Base-by-base conservation (phyloP, 2,329 filamentous ascomycete genomes). In the Trichocomaceae sp. region DNA sequence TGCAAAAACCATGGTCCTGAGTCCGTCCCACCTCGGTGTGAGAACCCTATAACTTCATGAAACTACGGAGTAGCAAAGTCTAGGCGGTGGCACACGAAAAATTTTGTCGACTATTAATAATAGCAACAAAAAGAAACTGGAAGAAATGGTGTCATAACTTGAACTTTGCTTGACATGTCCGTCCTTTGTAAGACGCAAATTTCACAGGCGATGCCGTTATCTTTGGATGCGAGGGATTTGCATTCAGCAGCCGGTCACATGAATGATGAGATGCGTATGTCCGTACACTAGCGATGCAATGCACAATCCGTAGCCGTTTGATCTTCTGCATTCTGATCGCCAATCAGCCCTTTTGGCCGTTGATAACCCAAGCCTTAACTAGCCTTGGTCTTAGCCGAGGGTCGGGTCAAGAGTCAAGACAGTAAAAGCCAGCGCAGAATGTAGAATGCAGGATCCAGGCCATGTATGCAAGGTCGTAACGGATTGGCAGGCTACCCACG, bases 111-210 rank as follows among this genome's bases (percentile, higher is more conserved):
- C 10, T 29, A 10, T 29, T 35, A 35, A 13, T 35, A 35, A 35
- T 15, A 13, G 3, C 3, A 35, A 5, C 29, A 13, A 35, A 35
- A 5, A 13, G 37, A 42, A 26, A 50, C 42, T 42, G 15, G 20
- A 23, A 22, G 37, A n/a, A 26, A 50, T 44, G 39, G 48, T 26
- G 26, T 50, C 48, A 44, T 44, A 37, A 33, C 48, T 44, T 50
- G 37, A 22, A 37, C 12, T 17, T 37, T 37, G 35, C 15, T n/a
- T n/a, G n/a, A n/a, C 10, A 15, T 37, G 48, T n/a, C n/a, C n/a
- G n/a, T n/a, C n/a, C n/a, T n/a, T n/a, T n/a, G n/a, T n/a, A 35
- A 31, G 41, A 33, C 49, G 49, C 49, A 51, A 51, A n/a, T 44
- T 22, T 17, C 26, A 15, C 23, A 44, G 41, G 49, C 15, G 17